A percentile compares a stretch with the other conserved stretches of the same genome.
These are phyloP conservation scores for Verticillium nubilum DNA, from an alignment of 2,329 filamentous ascomycete species.

Conservation along the genomic window DNA sequence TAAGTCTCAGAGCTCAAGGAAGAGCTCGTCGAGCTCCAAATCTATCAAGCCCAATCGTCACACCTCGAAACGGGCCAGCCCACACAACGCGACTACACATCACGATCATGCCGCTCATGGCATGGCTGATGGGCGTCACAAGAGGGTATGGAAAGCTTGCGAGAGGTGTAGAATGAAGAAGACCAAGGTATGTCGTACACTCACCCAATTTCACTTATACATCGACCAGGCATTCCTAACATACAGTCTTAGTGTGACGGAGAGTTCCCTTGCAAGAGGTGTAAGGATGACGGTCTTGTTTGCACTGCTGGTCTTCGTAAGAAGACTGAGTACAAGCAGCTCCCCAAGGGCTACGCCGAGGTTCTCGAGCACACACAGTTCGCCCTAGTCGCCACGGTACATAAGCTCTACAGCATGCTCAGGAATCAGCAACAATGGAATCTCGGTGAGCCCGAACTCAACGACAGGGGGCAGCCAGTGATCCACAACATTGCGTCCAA, in stretches of 20 bases:
- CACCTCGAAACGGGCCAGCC: conserved; percentile 43
- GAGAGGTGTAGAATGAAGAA: conserved; percentile 66
- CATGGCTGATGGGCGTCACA: conserved; percentile 50
- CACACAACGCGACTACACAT: conserved; percentile 29
- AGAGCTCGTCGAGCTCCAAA: conserved; percentile 36
- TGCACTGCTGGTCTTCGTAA: conserved; percentile 59
- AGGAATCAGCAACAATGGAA: conserved; percentile 53
- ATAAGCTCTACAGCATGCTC: conserved; percentile 62
- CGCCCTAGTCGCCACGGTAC: conserved; percentile 57
- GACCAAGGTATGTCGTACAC: conserved; percentile 47
- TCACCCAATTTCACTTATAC: background rate
- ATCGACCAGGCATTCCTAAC: background rate
- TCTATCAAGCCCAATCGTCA: conserved; percentile 45
- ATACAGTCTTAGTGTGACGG: conserved; percentile 48
- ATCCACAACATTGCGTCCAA: conserved; percentile 61
- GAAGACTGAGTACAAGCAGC: conserved; percentile 64
- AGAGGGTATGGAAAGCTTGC: conserved; percentile 63
- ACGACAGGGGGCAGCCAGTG: conserved; percentile 56
- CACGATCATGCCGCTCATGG: conserved; percentile 30
- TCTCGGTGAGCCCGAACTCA: conserved; percentile 57
- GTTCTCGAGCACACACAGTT: conserved; percentile 62
- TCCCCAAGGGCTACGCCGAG: conserved; percentile 59
- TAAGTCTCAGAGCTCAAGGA: conserved; percentile 30
- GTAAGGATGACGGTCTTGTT: conserved; percentile 59
- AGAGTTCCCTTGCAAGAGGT: conserved; percentile 61